These are phyloP conservation scores for Ulota crispa DNA, from an alignment of 225 moss, liverwort and hornwort genomes.

Conservation along the genomic window DNA sequence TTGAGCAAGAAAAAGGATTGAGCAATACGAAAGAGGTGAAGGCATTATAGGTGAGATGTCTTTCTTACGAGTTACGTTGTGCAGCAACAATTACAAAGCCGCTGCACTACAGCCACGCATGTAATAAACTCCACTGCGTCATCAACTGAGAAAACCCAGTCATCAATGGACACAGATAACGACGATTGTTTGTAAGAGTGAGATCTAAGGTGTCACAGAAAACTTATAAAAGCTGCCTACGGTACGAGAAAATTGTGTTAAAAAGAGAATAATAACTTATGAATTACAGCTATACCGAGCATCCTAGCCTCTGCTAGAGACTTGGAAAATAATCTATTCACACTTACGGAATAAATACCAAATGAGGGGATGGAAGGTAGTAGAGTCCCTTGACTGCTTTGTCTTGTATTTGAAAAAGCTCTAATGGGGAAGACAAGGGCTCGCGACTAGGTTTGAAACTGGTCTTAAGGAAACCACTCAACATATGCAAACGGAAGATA, in stretches of 20 bases:
- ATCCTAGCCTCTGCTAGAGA: constrained; percentile 28
- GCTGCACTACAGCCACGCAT: not conserved
- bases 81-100: not conserved
- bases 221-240: not conserved
- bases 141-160: not conserved
- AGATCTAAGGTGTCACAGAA: not conserved
- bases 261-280: constrained; percentile 18
- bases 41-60: not conserved
- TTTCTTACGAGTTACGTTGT: not conserved
- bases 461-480: constrained; percentile 7
- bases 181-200: not conserved
- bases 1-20: not conserved
- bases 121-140: not conserved
- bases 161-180: not conserved
- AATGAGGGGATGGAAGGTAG: constrained; percentile 24
- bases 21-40: not conserved
- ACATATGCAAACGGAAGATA: constrained; percentile 17
- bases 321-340: constrained; percentile 40
- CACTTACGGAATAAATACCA: constrained; percentile 29
- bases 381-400: constrained; percentile 12
- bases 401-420: constrained; percentile 15
- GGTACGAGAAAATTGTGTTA: constrained; percentile 28
- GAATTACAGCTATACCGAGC: constrained; percentile 33
- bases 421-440: constrained; percentile 15
- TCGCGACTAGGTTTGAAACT: constrained; percentile 17